Conservation (phyloP, 495 filamentous ascomycete genomes). For the Tetracladium marchalianum region DNA sequence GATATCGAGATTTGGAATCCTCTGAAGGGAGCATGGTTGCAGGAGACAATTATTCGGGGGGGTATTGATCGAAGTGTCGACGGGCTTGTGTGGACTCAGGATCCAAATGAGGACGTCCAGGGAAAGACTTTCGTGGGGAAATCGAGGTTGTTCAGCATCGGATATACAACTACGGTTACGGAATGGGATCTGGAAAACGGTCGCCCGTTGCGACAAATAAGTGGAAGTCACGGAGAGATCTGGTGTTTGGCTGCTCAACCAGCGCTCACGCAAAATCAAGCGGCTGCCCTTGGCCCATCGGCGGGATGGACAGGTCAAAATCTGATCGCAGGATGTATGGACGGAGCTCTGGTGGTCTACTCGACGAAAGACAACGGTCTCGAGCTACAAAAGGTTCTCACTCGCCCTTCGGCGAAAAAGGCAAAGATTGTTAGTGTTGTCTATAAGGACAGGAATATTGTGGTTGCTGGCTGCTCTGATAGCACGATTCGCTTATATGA, state of each 20-base stretch:
- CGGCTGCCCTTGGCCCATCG: conserved; percentile 14
- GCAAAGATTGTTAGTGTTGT: conserved; percentile 79
- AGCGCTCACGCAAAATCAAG: conserved; percentile 31
- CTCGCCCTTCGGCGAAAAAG: conserved; percentile 66
- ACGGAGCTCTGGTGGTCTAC: conserved; percentile 78
- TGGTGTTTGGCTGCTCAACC: conserved; percentile 96
- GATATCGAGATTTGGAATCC: conserved; percentile 99
- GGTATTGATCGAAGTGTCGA: conserved; percentile 83
- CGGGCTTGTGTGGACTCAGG: conserved; percentile 85
- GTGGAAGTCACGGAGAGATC: conserved; percentile 89
- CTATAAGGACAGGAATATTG: conserved; percentile 72
- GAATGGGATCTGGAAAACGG: conserved; percentile 88
- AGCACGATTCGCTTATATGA: conserved; percentile 87
- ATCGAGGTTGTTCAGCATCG: conserved; percentile 90
- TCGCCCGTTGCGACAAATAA: conserved; percentile 65
- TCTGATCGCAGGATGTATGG: conserved; percentile 82
- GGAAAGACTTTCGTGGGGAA: conserved; percentile 55
- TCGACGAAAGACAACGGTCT: conserved; percentile 77
- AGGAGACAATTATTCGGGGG: conserved; percentile 76
- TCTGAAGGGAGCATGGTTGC: conserved; percentile 71
- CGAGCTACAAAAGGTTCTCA: conserved; percentile 56
- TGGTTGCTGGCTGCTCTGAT: conserved; percentile 87
- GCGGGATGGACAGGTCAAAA: conserved; percentile 44
- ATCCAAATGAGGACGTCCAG: conserved; percentile 59
- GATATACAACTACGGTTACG: conserved; percentile 81